Evolutionary conservation across 2,329 filamentous ascomycete species (phyloP), one percentile per base, ranked within the genome.

Genomic region (Trichoderma arundinaceum): DNA sequence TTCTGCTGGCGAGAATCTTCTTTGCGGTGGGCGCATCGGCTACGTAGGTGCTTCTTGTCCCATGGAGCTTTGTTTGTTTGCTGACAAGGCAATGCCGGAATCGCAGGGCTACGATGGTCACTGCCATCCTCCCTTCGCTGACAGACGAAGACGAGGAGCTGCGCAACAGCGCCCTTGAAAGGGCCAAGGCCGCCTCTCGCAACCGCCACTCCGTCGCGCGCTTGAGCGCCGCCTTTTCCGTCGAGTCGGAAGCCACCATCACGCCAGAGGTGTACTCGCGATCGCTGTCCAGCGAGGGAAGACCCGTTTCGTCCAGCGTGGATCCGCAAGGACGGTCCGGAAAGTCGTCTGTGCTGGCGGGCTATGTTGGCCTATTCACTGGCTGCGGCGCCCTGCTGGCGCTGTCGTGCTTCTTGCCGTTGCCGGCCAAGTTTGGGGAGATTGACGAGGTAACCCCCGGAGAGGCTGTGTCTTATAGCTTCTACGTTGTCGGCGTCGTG

Each of bases 1-100:
- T 99, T 70, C 81, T 98, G 63, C 80, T 97, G 48, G 93, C 91
- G 63, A 86, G 95, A 70, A 82, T 98, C 58, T 81, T 96, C 64
- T 99, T 99, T 78, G 95, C 94, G 70, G 72, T 97, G 17, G 95
- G 95, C 28, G 95, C 92, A 19, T 93, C 94, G n/a, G 95, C 94
- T 22, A 88, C 91, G 84, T 94, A 74, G 79, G 84, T 77, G 39
- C 17, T 19, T 22, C n/a, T 58, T 41, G 3, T 51, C 6, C 6
- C 15, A 13, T 9, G 33, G 43, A 22, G 22, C 22, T 28, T 28
- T 38, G 35, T 38, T 10, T 28, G 15, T n/a, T 10, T 2, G 38
- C 46, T 52, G 32, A 62, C 57, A 1, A 28, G 2, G n/a, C 53
- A 1, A n/a, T 41, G 33, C 22, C 10, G 7, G 35, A 60, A 22